A percentile compares a stretch with the other conserved stretches of the same genome.
These are phyloP conservation scores for Aegilops sharonensis DNA, from an alignment of 176 grass and related monocot species.

Conservation along the genomic window DNA sequence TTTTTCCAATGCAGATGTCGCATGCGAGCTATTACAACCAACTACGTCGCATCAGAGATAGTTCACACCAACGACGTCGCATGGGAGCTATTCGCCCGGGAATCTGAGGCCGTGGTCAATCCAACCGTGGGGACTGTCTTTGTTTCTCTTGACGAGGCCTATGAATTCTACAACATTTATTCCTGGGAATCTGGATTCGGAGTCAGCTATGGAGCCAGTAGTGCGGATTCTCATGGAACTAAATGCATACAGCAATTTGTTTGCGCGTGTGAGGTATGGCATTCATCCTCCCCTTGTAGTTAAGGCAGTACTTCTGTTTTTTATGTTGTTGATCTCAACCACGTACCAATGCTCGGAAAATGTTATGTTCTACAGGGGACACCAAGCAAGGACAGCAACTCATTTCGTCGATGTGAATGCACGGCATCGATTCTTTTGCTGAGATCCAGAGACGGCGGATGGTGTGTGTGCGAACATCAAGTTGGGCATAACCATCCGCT, in stretches of 20 bases:
- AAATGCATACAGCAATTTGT: not conserved
- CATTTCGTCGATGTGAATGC: not conserved
- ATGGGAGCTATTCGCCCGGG: no score
- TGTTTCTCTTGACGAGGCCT: not conserved
- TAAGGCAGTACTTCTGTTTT: not conserved
- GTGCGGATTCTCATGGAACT: not conserved
- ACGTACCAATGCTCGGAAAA: not conserved
- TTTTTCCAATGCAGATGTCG: no score
- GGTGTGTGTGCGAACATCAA: not conserved
- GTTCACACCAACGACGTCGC: no score
- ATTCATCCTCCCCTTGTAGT: not conserved
- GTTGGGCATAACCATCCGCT: constrained; percentile 1
- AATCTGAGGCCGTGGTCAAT: not conserved
- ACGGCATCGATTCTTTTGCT: not conserved
- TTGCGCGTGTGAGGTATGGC: not conserved
- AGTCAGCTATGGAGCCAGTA: not conserved
- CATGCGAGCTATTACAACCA: no score
- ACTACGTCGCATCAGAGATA: no score
- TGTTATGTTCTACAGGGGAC: not conserved
- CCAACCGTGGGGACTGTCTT: not conserved
- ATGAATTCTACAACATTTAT: constrained; percentile 7
- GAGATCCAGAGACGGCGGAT: not conserved
- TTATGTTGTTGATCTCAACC: not conserved
- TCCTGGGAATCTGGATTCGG: constrained; percentile 6
- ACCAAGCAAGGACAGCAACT: not conserved